Evolutionary conservation across 2,329 filamentous ascomycete genomes (phyloP).

Genomic region (Dothistroma pini): DNA sequence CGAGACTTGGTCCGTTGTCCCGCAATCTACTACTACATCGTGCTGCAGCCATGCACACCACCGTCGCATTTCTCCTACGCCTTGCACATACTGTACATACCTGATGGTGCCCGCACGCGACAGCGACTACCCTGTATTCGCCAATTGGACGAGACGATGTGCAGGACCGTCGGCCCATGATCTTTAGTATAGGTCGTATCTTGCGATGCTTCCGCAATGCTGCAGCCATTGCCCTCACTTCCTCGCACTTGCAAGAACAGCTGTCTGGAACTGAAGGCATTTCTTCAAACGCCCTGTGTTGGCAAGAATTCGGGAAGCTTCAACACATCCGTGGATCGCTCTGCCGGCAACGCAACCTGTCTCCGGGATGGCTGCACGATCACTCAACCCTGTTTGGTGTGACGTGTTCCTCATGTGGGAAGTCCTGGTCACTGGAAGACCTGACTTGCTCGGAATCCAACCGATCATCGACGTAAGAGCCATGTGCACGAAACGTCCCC

Average conservation of each 20-base stretch:
- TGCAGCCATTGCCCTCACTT: background rate
- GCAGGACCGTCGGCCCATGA: background rate
- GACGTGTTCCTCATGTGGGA: background rate
- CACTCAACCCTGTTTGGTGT: background rate
- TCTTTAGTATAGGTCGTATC: background rate
- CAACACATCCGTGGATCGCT: background rate
- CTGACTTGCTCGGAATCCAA: conserved; percentile 1
- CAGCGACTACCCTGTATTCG: background rate
- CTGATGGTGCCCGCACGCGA: background rate
- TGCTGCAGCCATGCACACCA: conserved; percentile 1
- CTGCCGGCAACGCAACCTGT: conserved; percentile 5
- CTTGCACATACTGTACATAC: background rate
- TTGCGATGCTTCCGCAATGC: background rate
- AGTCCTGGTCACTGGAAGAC: conserved; percentile 7
- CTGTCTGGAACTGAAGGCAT: conserved; percentile 3
- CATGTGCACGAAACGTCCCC: background rate
- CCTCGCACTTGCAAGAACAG: background rate
- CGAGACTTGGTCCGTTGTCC: background rate
- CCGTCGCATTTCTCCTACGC: background rate
- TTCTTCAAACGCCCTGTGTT: background rate
- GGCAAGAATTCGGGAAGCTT: background rate
- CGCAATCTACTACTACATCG: background rate
- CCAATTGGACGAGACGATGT: background rate
- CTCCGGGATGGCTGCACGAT: conserved; percentile 6
- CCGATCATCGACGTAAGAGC: conserved; percentile 7